These are phyloP conservation scores for Fusarium brachygibbosum DNA, from an alignment of 2,329 filamentous ascomycete species.

Conservation along the genomic window DNA sequence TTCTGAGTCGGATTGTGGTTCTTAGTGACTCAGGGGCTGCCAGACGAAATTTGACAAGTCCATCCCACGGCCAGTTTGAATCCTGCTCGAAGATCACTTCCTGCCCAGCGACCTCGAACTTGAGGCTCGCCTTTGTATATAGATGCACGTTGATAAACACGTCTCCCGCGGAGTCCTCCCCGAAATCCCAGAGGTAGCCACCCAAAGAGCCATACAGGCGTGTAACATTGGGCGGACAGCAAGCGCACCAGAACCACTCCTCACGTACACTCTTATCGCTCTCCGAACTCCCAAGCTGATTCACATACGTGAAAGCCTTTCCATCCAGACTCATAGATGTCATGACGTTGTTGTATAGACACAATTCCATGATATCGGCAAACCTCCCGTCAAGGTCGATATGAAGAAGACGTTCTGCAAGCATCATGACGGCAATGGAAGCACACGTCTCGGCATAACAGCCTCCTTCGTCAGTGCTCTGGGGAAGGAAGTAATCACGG, in stretches of 20 bases:
- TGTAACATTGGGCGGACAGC: conserved; percentile 72
- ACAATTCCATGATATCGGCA: conserved; percentile 71
- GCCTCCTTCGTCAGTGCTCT: conserved; percentile 27
- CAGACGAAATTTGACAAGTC: conserved; percentile 63
- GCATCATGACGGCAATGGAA: conserved; percentile 66
- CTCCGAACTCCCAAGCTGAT: conserved; percentile 66
- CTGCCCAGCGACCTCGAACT: conserved; percentile 54
- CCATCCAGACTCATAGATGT: conserved; percentile 69
- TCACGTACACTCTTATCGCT: background rate
- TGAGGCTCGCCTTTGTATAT: conserved; percentile 64
- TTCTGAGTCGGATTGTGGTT: conserved; percentile 63
- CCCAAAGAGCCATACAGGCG: conserved; percentile 68
- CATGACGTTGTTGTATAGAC: conserved; percentile 71
- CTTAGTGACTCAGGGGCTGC: conserved; percentile 35
- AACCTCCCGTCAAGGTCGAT: conserved; percentile 66
- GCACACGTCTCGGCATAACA: conserved; percentile 34
- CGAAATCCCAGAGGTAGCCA: conserved; percentile 67
- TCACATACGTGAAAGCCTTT: conserved; percentile 71
- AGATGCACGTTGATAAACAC: conserved; percentile 67
- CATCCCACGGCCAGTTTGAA: conserved; percentile 70
- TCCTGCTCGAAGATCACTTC: conserved; percentile 55
- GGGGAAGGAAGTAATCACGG: conserved; percentile 36
- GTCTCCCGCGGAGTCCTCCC: conserved; percentile 32
- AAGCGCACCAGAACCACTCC: conserved; percentile 63
- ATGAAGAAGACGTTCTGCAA: conserved; percentile 68